Base-by-base conservation (phyloP, 2,329 filamentous ascomycete genomes). In the Clonostachys rhizophaga region DNA sequence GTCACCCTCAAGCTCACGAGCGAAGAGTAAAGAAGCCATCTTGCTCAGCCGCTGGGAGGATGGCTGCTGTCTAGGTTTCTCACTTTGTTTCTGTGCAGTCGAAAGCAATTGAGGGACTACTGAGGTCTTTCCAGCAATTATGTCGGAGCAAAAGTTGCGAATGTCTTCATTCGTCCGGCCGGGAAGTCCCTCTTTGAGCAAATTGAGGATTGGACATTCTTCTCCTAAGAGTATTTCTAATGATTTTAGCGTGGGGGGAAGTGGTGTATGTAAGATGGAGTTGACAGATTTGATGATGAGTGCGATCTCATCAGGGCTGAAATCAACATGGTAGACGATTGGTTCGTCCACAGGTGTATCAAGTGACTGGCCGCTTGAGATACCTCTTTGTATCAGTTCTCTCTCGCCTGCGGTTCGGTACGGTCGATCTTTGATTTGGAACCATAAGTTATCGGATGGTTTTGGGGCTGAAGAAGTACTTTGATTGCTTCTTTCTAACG, bases 1-100 rank as follows among this genome's bases (percentile, higher is more conserved):
- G 37, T 71, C 70, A 0, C 78, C 76, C 4, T 65, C 62, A 4
- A 78, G 58, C 54, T 79, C 75, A 10, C 79, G 68, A 1, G 74
- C 69, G 4, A 78, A 55, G 0, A 81, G 60, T 4, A 81, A 54
- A 0, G 67, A 63, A 0, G 71, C 58, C 1, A 76, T 44, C 7
- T 59, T 58, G 39, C 45, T 45, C 24, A 30, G 44, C 11, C 49
- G 46, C 33, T 52, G 50, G 37, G 48, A 30, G 13, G 52, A 44
- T 6, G 42, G 43, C 9, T 17, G 47, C 12, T 42, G 44, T n/a
- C 46, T 45, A 8, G 30, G 17, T 34, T 42, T 34, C 13, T 39
- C 20, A 2, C 16, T 20, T 7, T 45, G 40, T 14, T 50, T 49
- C 11, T 51, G 49, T 7, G 55, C 50, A 1, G 64, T 45, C 1